Evolutionary conservation across 2,329 filamentous ascomycete species (phyloP), one percentile per base, ranked within the genome.

Genomic region (Penicillium sp.): DNA sequence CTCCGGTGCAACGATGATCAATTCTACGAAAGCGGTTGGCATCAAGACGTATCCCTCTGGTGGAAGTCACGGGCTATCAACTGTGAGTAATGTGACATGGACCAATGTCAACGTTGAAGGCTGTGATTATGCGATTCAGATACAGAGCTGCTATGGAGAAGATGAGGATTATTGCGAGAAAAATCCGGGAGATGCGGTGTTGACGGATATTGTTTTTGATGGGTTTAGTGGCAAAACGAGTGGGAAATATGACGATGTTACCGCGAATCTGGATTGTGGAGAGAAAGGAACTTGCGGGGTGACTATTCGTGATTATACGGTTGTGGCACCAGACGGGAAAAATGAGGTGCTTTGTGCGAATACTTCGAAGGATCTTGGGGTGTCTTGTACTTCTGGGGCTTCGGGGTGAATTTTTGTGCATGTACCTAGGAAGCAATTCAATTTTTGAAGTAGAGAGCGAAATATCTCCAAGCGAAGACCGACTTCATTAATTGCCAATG

Each of bases 31-130:
- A 53, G 76, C 76, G 1, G 74, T 68, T 0, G 76, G 77, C 0
- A 78, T 79, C 58, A 79, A 79, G 59, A 65, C 73, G 2, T 78
- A 78, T 52, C 74, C 74, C 0, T 67, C 65, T 13, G 74, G 74
- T 1, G 59, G 60, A 2, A 53, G 49, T 5, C 68, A 78, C 51
- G 72, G 73, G 12, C 56, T 62, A 0, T 71, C 74, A 0, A 68
- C 67, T 0, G 74, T 78, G 21, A 64, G 57, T 3, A 79, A 79
- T 52, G 71, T 78, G 21, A 78, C 74, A 0, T 78, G 65, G 49
- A 63, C 67, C 5, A 66, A 64, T 16, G 63, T 79, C 16, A 68
- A 64, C 0, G 69, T 76, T 6, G 56, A 70, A 1, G 64, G 67
- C 12, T 72, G 67, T 49, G 74, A 76, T 49, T 77, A 77, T 53